Percentiles rank a stretch among this genome's conserved stretches.
Conservation (phyloP, 2,329 filamentous ascomycete species). For the Thielaviopsis ethacetica region DNA sequence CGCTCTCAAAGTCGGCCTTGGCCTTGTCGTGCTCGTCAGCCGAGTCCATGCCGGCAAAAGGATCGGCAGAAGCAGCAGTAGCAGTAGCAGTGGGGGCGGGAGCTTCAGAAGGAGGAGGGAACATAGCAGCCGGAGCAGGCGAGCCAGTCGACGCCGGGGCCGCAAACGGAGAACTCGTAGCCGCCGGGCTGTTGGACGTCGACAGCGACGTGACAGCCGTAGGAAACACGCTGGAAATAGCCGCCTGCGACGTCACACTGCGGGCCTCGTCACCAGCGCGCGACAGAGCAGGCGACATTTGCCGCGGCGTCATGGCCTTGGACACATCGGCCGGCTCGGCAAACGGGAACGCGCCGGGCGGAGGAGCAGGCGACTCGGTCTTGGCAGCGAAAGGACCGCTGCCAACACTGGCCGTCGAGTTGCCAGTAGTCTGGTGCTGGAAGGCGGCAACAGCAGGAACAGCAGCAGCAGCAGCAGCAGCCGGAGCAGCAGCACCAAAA, state of each 20-base stretch:
- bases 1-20: conserved; percentile 72
- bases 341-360: conserved; percentile 6
- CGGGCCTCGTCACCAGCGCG: conserved; percentile 23
- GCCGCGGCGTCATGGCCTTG: conserved; percentile 44
- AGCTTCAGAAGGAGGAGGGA: conserved; percentile 13
- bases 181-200: conserved; percentile 10
- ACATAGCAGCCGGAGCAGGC: conserved; percentile 12
- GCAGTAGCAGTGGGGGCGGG: background rate
- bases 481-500: conserved; percentile 44
- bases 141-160: background rate
- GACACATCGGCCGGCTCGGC: conserved; percentile 49
- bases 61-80: background rate
- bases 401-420: conserved; percentile 30
- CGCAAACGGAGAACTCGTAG: background rate
- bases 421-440: conserved; percentile 38
- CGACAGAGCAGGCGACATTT: conserved; percentile 53
- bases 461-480: conserved; percentile 30
- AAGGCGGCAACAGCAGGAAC: conserved; percentile 14
- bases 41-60: conserved; percentile 21
- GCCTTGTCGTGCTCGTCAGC: conserved; percentile 39
- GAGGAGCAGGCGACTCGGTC: conserved; percentile 30
- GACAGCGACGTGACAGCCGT: conserved; percentile 16
- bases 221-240: conserved; percentile 17
- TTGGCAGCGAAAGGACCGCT: conserved; percentile 2
- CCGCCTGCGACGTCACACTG: conserved; percentile 15